These are phyloP conservation scores for Nicotiana noctiflora DNA, from an alignment of 257 asterid genomes.

Conservation along the genomic window DNA sequence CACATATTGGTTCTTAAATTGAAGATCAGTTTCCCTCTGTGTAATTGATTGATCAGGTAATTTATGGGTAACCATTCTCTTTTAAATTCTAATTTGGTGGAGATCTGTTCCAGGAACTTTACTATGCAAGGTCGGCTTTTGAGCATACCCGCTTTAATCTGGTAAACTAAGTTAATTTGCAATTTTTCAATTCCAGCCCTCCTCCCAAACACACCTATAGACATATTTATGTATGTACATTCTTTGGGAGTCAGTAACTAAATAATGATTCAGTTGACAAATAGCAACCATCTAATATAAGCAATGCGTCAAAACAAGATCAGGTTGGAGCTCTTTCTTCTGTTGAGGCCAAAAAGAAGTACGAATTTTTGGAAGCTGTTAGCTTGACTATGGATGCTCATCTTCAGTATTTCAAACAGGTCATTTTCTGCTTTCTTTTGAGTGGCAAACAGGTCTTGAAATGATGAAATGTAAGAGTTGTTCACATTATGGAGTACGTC, in stretches of 20 bases:
- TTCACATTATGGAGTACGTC: constrained; percentile 6
- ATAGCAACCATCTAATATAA: neutral
- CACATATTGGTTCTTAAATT: constrained; percentile 15
- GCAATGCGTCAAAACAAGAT: neutral
- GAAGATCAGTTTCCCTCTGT: constrained; percentile 11
- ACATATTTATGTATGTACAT: neutral
- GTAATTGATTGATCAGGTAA: constrained; percentile 37
- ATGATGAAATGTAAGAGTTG: constrained; percentile 4
- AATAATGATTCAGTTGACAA: neutral
- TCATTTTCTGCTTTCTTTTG: neutral
- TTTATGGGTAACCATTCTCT: constrained; percentile 50
- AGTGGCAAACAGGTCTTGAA: constrained; percentile 23
- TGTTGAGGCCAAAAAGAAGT: constrained; percentile 87
- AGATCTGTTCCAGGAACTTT: constrained; percentile 91
- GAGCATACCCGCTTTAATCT: constrained; percentile 90
- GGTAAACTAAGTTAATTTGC: constrained; percentile 34
- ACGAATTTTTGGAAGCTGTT: constrained; percentile 81
- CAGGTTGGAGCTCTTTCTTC: constrained; percentile 84
- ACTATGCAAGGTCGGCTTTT: constrained; percentile 70
- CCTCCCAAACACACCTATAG: neutral
- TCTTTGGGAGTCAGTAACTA: neutral
- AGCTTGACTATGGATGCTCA: constrained; percentile 88
- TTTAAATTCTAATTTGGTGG: constrained; percentile 79
- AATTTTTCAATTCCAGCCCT: neutral
- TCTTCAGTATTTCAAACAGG: constrained; percentile 75